Base-by-base conservation (phyloP, 345 rosid species). In the Conringia planisiliqua region DNA sequence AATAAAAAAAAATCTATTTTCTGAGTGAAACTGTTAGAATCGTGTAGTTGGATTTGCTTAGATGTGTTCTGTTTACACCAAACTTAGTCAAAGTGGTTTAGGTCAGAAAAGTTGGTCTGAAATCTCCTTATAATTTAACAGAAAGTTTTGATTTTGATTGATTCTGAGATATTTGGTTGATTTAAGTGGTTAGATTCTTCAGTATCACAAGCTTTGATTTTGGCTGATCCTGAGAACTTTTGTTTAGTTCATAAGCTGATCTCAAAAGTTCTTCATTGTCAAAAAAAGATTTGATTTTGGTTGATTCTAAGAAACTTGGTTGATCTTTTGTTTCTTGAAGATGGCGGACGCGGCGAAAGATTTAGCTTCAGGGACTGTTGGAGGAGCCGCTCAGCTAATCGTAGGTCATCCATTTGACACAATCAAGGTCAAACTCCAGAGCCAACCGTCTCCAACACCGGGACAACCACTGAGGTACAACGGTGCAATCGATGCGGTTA, bases 391-490 rank as follows among this genome's bases (percentile, higher is more conserved):
- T 26, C 99, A 92, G 57, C 75, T 96, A 75, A 67, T 96, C 29
- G 76, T 76, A 13, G 99, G 99, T 10, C 99, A 96, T 82, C 99
- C 99, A 13, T 96, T 96, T 62, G 99, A 96, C 76, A 96, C 99
- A 27, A 86, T 96, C 84, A 96, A 96, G 83, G 99, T 96, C 79
- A 96, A 96, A 85, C 99, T 96, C 64, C 99, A 96, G 78, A 96
- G 99, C 84, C 98, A 92, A 83, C 94, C 95, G 12, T 62, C 81
- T 82, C 89, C 97, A 24, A 71, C 81, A 35, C 95, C 96, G 0
- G 98, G 98, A 60, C 98, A 90, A 61, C 79, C 86, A 69, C 95
- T 83, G 24, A 90, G 86, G 79, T 96, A 75, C 73, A 69, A 84
- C 0, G 93, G 99, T 48, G 99, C 98, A 18, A 83, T 89, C 68